Evolutionary conservation across 129 eudicot species (phyloP), one percentile per base, ranked within the genome.

Genomic region (Artemisia argyi): DNA sequence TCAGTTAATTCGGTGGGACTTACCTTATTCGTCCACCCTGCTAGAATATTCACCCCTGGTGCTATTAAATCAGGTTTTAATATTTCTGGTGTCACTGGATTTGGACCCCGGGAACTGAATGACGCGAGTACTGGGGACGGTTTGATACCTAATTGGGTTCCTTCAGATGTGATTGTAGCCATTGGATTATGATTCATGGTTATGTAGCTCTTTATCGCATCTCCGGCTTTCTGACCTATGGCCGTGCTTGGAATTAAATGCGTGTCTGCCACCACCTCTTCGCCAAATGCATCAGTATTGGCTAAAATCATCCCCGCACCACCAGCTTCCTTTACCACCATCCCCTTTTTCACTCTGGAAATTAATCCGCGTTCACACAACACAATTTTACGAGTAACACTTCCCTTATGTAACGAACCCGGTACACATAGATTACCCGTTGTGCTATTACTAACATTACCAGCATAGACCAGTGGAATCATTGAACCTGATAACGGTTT

Each of bases 301-400:
- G 96, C 68, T 32, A 91, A 20, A 48, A 91, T 88, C 97, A 91
- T 91, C 50, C 96, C 97, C n/a, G 66, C 57, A 18, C 97, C 97
- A 58, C 97, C 97, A 1, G 92, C 90, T 1, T 69, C 76, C 70
- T 80, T 91, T n/a, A 91, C 92, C 30, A 69, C 88, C 58, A 68
- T 18, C 16, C 97, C 97, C 66, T 91, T 91, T 48, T 84, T 78
- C 30, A 76, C 96, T 77, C 92, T 68, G 0, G 92, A 69, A 69
- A 62, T 84, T 68, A 79, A 32, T 58, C 92, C 96, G 1, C 92
- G 81, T 69, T 91, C 92, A 69, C 97, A 91, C 12, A 91, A 44
- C 65, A 91, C 97, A 39, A 91, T 91, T 76, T 91, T 91, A 42
- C 97, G 96, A 2, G 78, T 57, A 49, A 84, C 96, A 26, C 72